These are phyloP conservation scores for Aspergillus ochraceus DNA, from an alignment of 2,329 filamentous ascomycete genomes.

Conservation along the genomic window DNA sequence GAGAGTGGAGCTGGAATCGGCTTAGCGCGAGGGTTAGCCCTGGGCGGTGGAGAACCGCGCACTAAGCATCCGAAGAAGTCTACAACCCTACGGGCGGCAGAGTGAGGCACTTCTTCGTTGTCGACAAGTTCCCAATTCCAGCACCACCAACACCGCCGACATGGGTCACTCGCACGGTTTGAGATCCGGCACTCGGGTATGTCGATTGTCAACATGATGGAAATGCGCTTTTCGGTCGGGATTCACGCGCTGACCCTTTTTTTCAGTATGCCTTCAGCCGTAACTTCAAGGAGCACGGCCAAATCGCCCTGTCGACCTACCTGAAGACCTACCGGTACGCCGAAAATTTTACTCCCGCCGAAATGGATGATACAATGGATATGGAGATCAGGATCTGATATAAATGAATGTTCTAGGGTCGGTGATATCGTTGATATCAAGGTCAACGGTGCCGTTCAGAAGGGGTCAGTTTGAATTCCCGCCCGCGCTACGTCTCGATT, in stretches of 20 bases:
- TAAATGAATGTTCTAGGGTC: conserved; percentile 61
- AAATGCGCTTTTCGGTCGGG: conserved; percentile 9
- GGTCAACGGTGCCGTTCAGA: conserved; percentile 97
- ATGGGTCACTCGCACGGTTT: conserved; percentile 89
- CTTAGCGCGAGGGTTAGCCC: conserved; percentile 21
- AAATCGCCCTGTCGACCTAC: conserved; percentile 92
- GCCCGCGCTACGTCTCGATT: conserved; percentile 10
- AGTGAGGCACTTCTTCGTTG: conserved; percentile 32
- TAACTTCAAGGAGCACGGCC: conserved; percentile 91
- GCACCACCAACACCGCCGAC: conserved; percentile 56
- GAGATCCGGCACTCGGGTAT: conserved; percentile 79
- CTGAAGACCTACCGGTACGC: conserved; percentile 84
- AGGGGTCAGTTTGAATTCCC: conserved; percentile 70
- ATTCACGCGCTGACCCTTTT: conserved; percentile 31
- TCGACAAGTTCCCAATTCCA: conserved; percentile 41
- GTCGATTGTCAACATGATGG: conserved; percentile 37
- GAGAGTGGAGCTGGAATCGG: conserved; percentile 21
- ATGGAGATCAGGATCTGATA: conserved; percentile 46
- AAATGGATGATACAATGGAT: conserved; percentile 15
- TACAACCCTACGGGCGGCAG: conserved; percentile 25
- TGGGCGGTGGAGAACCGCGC: conserved; percentile 17
- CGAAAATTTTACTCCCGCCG: conserved; percentile 11
- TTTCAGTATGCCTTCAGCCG: conserved; percentile 85
- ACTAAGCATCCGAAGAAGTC: conserved; percentile 28
- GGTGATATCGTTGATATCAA: conserved; percentile 99